Conservation (phyloP, 805 yeast species). For the Saccharomycopsis oosterbeekiorum region DNA sequence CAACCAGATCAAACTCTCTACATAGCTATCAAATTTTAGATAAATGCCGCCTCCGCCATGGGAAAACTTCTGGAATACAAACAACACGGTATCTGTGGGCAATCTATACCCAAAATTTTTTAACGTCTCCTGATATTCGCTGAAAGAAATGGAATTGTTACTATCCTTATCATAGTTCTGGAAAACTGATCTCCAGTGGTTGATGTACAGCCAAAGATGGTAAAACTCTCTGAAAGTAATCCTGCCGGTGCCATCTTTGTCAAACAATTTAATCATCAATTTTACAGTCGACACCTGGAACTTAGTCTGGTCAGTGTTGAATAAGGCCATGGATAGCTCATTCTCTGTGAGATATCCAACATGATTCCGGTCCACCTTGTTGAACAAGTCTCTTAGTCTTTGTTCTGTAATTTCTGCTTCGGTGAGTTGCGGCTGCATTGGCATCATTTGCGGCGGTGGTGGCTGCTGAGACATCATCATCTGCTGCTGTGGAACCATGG, state of each 20-base stretch:
- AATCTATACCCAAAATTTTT: constrained; percentile 60
- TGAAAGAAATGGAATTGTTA: constrained; percentile 52
- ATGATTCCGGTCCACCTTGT: constrained; percentile 42
- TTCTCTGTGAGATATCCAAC: constrained; percentile 44
- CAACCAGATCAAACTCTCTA: constrained; percentile 69
- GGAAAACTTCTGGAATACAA: constrained; percentile 44
- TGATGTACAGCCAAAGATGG: constrained; percentile 59
- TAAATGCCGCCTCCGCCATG: constrained; percentile 26
- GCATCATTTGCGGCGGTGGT: constrained; percentile 13
- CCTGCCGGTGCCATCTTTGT: constrained; percentile 38
- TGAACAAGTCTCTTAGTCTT: constrained; percentile 41
- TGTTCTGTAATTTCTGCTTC: constrained; percentile 28
- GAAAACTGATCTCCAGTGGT: constrained; percentile 59
- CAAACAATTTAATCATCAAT: constrained; percentile 57
- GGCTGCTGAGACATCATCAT: constrained; percentile 9
- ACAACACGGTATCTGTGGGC: constrained; percentile 47
- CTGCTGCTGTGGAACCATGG: neutral
- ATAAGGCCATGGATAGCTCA: constrained; percentile 50
- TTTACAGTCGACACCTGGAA: constrained; percentile 53
- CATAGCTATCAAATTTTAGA: constrained; percentile 71
- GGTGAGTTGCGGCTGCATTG: constrained; percentile 10
- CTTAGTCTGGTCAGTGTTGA: constrained; percentile 49
- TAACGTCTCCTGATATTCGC: constrained; percentile 56
- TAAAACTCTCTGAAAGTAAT: constrained; percentile 56
- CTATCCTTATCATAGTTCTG: constrained; percentile 50